phyloP scores from a whole-genome alignment of 306 rosid species.

The Rosa rugosa region DNA sequence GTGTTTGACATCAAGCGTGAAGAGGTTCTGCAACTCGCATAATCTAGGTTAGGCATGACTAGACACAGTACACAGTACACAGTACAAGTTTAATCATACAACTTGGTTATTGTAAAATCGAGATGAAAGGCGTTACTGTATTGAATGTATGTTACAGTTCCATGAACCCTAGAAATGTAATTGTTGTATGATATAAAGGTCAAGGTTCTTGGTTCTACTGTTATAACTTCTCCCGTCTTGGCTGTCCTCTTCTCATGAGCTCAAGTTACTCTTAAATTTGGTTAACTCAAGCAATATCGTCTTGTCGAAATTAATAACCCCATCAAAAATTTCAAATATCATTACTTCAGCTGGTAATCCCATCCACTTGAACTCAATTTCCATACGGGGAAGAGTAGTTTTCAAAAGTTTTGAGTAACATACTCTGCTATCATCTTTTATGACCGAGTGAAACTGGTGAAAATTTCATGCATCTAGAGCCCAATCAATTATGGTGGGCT shows the following conservation, averaged over 20 bases:
- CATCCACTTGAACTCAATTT: too few relatives aligned
- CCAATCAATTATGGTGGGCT: too few relatives aligned
- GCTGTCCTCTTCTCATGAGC: background rate
- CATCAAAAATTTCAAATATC: background rate
- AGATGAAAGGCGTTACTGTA: conserved; percentile 4
- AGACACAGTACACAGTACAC: conserved; percentile 12
- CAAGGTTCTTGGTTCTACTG: background rate
- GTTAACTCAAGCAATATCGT: too few relatives aligned
- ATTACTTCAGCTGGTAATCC: too few relatives aligned
- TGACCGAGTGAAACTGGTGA: too few relatives aligned
- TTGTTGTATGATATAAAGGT: background rate
- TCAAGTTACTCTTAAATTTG: background rate
- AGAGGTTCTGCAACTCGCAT: conserved; percentile 63
- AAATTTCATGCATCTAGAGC: too few relatives aligned
- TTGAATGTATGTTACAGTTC: conserved; percentile 14
- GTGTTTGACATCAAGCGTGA: conserved; percentile 79
- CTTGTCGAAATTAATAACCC: background rate
- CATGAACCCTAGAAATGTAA: conserved; percentile 16
- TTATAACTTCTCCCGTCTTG: background rate
- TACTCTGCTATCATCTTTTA: too few relatives aligned
- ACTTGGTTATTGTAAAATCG: conserved; percentile 15
- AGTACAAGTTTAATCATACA: conserved; percentile 28
- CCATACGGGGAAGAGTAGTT: too few relatives aligned
- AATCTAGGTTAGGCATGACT: conserved; percentile 23
- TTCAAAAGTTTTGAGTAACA: too few relatives aligned